Base-by-base conservation (phyloP, 139 green algal species). In the Chlamydomonas urium region DNA sequence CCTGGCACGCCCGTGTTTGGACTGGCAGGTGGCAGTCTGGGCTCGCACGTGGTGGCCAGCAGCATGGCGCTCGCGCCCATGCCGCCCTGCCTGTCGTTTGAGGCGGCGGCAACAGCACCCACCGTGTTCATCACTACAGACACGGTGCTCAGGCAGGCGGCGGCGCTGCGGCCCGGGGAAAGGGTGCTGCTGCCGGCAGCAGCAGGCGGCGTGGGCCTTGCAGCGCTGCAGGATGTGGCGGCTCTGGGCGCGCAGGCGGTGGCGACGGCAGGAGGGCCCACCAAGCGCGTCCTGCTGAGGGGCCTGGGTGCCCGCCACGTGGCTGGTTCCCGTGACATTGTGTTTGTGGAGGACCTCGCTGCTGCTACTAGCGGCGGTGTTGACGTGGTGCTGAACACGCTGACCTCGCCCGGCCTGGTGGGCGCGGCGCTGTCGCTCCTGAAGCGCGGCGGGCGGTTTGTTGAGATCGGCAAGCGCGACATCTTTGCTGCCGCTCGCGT, bases 381-480 rank as follows among this genome's bases (percentile, higher is more conserved):
- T 0, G 38, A 85, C 60, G 85, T 91, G 59, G 85, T 90, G 69
- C 78, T 96, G 31, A 96, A 96, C 85, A 89, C 78, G 33, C 75
- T 96, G 79, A 96, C 90, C 47, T 91, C 81, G 47, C 81, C 86
- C 23, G 90, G 90, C 74, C 88, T 92, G 82, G 87, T 97, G 45
- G 76, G 74, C 0, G 88, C 77, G 10, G 86, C 84, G 4, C 58
- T 93, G 42, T 73, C 89, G 5, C 24, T 65, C 3, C 56, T 96
- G 36, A 50, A 34, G 24, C 31, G 5, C 1, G 87, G 85, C 48
- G 92, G 87, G 1, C 63, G 71, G 0, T 84, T 96, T 68, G 83
- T 93, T 34, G 92, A 97, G 79, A 97, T 97, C 72, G 87, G 83
- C 74, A 97, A 97, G 86, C 83, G 92, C 36, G 92, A 93, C 82